Evolutionary conservation across 495 filamentous ascomycete species (phyloP).

Genomic region (Recurvomyces mirabilis): DNA sequence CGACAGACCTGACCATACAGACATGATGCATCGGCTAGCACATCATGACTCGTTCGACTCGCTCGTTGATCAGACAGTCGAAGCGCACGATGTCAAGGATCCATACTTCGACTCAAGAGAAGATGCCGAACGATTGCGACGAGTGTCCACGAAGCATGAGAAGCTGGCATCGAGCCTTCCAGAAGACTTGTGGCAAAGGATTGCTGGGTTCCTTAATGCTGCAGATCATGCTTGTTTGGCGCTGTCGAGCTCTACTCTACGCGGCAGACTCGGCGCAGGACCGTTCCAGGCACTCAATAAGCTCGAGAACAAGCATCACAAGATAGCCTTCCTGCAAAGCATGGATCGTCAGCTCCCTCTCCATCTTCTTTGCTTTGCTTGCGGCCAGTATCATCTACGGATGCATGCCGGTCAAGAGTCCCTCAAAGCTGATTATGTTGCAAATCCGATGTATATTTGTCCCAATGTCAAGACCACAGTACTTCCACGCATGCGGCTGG

Average conservation of each 20-base stretch:
- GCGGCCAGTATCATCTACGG: constrained; percentile 40
- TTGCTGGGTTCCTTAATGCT: constrained; percentile 34
- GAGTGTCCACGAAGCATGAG: constrained; percentile 22
- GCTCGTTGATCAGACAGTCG: constrained; percentile 11
- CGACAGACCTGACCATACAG: constrained; percentile 13
- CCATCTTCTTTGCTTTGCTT: constrained; percentile 49
- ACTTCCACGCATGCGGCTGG: constrained; percentile 40
- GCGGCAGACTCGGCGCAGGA: constrained; percentile 30
- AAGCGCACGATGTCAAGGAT: constrained; percentile 6
- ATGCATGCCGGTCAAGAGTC: constrained; percentile 39
- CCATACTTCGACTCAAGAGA: constrained; percentile 10
- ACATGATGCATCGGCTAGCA: constrained; percentile 20
- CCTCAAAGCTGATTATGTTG: constrained; percentile 35
- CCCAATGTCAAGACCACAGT: constrained; percentile 35
- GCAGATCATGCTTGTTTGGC: constrained; percentile 39
- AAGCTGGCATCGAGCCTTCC: constrained; percentile 36
- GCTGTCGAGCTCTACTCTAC: constrained; percentile 38
- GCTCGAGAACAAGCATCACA: constrained; percentile 33
- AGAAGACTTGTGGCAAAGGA: constrained; percentile 34
- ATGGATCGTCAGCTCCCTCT: constrained; percentile 39
- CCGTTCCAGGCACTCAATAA: constrained; percentile 29
- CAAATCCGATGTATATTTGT: constrained; percentile 45
- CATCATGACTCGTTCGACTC: constrained; percentile 21
- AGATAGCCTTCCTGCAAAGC: constrained; percentile 36
- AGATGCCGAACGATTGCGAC: not conserved